Base-by-base conservation (phyloP, 768 basidiomycete species). In the Artomyces pyxidatus region DNA sequence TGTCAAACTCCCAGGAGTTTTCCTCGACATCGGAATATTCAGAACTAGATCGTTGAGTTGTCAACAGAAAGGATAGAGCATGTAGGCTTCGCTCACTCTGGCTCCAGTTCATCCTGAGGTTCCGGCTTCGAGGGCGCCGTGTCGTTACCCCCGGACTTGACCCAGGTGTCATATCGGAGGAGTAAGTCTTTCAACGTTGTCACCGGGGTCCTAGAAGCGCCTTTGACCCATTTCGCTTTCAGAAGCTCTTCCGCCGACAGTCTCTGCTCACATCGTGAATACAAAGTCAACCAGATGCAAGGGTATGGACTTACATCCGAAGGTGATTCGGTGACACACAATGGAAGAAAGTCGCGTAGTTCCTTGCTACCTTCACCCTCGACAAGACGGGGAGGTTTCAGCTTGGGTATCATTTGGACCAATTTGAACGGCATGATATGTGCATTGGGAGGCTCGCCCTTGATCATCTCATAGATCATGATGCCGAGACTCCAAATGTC, bases 401-500 rank as follows among this genome's bases (percentile, higher is more conserved):
- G 77, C 57, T 82, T 83, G 39, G 91, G 83, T 45, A 99, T 93
- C 53, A 96, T 73, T 59, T 90, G 85, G 70, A 98, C 86, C 25
- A 93, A 92, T 52, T 77, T 80, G 64, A 86, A 78, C 43, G 84
- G 83, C 59, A 79, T 71, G 61, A 94, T 70, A 61, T 93, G 85
- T 12, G 89, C 80, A 67, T 97, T 86, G 4, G 96, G 96, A 16
- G 94, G 96, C 51, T 82, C 82, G 17, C 96, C 96, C 61, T 90
- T 93, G 57, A 85, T 81, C 84, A 97, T 95, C 65, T 99, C 96
- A 59, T 90, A 93, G 19, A 95, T 75, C 67, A 94, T 87, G 62
- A 99, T 94, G 6, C 96, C 96, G 48, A 99, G 68, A 61, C 90
- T 93, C 96, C 96, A 98, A 37, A 99, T 91, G 61, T 99, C 96